Conservation (phyloP, 2,329 filamentous ascomycete species). For the Alternaria sp. region DNA sequence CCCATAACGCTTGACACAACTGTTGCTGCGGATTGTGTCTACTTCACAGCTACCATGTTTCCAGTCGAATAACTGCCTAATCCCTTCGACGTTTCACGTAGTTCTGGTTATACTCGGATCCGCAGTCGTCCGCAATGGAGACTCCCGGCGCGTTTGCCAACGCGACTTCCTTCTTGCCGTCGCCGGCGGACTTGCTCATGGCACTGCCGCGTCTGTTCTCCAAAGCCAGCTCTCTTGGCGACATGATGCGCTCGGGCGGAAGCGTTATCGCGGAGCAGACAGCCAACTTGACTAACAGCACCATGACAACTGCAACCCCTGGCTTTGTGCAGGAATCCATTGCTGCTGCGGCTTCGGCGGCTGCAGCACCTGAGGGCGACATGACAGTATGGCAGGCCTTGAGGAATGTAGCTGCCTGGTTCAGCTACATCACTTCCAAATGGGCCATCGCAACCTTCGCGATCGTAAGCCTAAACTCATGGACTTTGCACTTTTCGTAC, state of each 20-base stretch:
- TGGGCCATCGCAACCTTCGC: slow-evolving; percentile 91
- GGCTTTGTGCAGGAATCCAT: slow-evolving; percentile 55
- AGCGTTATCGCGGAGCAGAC: slow-evolving; percentile 68
- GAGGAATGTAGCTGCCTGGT: slow-evolving; percentile 82
- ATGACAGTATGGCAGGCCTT: slow-evolving; percentile 60
- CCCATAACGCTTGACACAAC: background rate
- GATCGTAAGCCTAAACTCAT: slow-evolving; percentile 61
- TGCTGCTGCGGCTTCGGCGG: slow-evolving; percentile 52
- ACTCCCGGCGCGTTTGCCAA: slow-evolving; percentile 39
- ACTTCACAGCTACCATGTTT: slow-evolving; percentile 9
- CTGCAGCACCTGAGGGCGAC: slow-evolving; percentile 38
- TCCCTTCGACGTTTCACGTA: background rate
- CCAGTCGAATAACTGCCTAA: background rate
- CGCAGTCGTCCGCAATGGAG: slow-evolving; percentile 32
- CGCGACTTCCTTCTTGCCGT: slow-evolving; percentile 58
- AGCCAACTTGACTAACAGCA: slow-evolving; percentile 53
- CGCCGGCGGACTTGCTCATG: slow-evolving; percentile 72
- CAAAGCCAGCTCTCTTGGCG: slow-evolving; percentile 70
- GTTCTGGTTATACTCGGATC: slow-evolving; percentile 16
- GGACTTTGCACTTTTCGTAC: background rate
- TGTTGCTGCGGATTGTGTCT: background rate
- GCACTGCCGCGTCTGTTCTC: slow-evolving; percentile 75
- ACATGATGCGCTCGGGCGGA: slow-evolving; percentile 65
- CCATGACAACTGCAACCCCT: slow-evolving; percentile 44
- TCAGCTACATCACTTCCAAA: slow-evolving; percentile 71